Base-by-base conservation (phyloP, 75 land plant species). In the Adiantum capillusveneris region DNA sequence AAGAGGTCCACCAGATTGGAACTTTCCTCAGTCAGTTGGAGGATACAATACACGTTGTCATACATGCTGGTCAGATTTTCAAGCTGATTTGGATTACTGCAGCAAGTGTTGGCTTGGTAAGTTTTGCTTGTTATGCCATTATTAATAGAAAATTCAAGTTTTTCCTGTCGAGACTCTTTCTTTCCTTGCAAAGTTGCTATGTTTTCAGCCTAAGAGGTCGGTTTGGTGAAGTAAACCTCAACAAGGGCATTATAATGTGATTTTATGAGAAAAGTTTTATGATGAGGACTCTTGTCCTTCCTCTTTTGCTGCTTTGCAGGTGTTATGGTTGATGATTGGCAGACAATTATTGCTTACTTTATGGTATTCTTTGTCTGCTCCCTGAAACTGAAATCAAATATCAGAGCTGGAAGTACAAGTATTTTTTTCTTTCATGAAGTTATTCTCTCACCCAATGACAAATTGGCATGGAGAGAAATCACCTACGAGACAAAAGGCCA, bases 81-180 rank as follows among this genome's bases (percentile, higher is more conserved):
- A 39, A 44, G 17, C 54, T 14, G 54, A 84, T 58, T 77, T 71
- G 46, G 42, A 60, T 22, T 84, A 64, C 62, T 95, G 99, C 73
- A 68, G 63, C 64, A 81, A 73, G 31, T 95, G 99, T 57, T 95
- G 99, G 99, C 76, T 95, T 7, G 99, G 99, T 95, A 90, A 5
- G 37, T 3, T 34, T 9, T 34, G 9, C 9, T 34, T 34, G n/a
- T n/a, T n/a, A n/a, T n/a, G n/a, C n/a, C n/a, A n/a, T n/a, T n/a
- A n/a, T n/a, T n/a, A n/a, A n/a, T n/a, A n/a, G n/a, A n/a, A n/a
- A n/a, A n/a, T n/a, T n/a, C n/a, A n/a, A n/a, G n/a, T n/a, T n/a
- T n/a, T n/a, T n/a, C n/a, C n/a, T n/a, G n/a, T n/a, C n/a, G n/a
- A n/a, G n/a, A n/a, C n/a, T n/a, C n/a, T n/a, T n/a, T n/a, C n/a